Conservation (phyloP, 306 rosid genomes). For the Fragaria vesca region DNA sequence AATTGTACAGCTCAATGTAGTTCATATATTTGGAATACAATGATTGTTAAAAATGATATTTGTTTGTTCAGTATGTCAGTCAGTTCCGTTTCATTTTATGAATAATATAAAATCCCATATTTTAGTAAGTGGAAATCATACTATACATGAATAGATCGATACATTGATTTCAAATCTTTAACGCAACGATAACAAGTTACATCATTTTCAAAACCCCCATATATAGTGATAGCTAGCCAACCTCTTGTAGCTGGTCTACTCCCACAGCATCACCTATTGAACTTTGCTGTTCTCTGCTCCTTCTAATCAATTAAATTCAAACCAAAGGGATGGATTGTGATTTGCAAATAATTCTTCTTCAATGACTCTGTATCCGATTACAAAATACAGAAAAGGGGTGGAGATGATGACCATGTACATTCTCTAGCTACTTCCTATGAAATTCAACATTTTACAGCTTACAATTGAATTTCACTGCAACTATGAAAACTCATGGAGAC, state of each 20-base stretch:
- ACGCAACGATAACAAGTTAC: not conserved
- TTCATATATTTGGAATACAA: not conserved
- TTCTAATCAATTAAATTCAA: not conserved
- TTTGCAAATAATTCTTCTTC: not conserved
- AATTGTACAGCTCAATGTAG: not conserved
- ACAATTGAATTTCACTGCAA: slow-evolving; percentile 32
- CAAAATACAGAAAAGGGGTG: slow-evolving; percentile 32
- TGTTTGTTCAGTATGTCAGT: not conserved
- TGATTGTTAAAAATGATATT: not conserved
- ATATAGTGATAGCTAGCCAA: not conserved
- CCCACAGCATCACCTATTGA: not conserved
- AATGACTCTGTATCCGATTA: slow-evolving; percentile 28
- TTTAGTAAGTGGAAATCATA: not conserved
- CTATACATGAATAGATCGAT: not conserved
- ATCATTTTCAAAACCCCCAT: not conserved
- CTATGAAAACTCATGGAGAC: slow-evolving; percentile 8
- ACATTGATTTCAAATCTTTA: not conserved
- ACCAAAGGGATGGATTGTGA: not conserved
- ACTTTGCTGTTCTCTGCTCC: not conserved
- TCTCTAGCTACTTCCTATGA: slow-evolving; percentile 31
- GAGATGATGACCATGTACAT: not conserved
- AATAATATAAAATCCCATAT: not conserved
- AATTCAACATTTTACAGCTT: slow-evolving; percentile 36
- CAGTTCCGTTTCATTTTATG: not conserved
- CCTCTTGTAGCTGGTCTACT: not conserved